A percentile compares a stretch with the other conserved stretches of the same genome.
phyloP scores from a whole-genome alignment of 805 yeast species.

The Teunomyces kruisii region DNA sequence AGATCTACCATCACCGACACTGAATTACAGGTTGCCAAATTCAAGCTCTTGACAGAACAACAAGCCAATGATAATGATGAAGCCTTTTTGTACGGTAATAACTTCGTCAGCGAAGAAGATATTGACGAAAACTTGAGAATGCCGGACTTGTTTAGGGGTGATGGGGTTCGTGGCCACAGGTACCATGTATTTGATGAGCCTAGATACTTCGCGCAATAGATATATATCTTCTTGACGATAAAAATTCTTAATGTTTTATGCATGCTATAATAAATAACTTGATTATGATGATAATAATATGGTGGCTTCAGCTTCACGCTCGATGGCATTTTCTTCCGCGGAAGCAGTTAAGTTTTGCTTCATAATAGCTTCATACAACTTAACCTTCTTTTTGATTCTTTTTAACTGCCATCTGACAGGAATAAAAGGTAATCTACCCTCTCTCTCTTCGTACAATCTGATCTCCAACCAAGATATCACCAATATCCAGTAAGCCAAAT shows the following conservation, averaged over 20 bases:
- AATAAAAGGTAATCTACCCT: slow-evolving; percentile 38
- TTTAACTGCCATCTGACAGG: slow-evolving; percentile 40
- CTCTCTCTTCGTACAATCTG: slow-evolving; percentile 35
- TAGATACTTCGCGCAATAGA: slow-evolving; percentile 57
- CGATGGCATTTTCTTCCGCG: not conserved
- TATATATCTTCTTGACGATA: not conserved
- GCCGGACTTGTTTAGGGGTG: slow-evolving; percentile 79
- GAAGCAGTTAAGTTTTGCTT: slow-evolving; percentile 4
- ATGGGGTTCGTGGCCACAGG: slow-evolving; percentile 89
- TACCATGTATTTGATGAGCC: slow-evolving; percentile 97
- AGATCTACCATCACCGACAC: slow-evolving; percentile 95
- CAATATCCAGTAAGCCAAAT: slow-evolving; percentile 37
- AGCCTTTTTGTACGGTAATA: slow-evolving; percentile 52
- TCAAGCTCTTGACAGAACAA: slow-evolving; percentile 52
- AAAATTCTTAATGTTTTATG: not conserved
- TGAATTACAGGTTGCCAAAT: slow-evolving; percentile 93
- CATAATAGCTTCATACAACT: slow-evolving; percentile 12
- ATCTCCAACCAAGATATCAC: slow-evolving; percentile 31
- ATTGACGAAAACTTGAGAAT: slow-evolving; percentile 66
- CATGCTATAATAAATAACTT: not conserved
- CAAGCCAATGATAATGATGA: slow-evolving; percentile 31
- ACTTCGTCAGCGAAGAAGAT: slow-evolving; percentile 52
- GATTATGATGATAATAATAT: slow-evolving; percentile 6
- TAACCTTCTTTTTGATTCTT: slow-evolving; percentile 31
- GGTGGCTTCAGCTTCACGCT: slow-evolving; percentile 8